Evolutionary conservation across 1,139 yeast genomes (phyloP), one percentile per base, ranked within the genome.

Genomic region (Saccharomyces hybrid): DNA sequence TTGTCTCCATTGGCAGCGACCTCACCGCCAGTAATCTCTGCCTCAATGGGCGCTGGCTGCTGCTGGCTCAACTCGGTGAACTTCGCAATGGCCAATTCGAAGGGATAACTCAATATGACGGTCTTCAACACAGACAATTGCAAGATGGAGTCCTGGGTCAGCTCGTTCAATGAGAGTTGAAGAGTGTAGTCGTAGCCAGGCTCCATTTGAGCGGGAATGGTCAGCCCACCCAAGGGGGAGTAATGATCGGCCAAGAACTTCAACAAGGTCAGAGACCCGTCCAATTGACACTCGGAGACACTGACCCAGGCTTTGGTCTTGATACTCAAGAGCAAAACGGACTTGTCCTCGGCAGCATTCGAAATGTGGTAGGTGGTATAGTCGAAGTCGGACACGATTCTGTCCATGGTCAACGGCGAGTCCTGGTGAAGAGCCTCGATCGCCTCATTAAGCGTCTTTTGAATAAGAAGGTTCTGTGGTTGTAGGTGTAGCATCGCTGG

Each of bases 311-410:
- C 76, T 82, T 87, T 65, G 76, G 78, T 67, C 81, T 89, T 62
- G 52, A 69, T 60, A 52, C 71, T 67, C 52, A 70, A 50, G 25
- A 55, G 52, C 47, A 70, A 48, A 13, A 56, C 34, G 13, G 60
- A 44, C 50, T 61, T 64, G 47, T 65, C 60, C 5, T 59, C 61
- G 13, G 60, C 58, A 13, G 91, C 84, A 46, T 96, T 91, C 50
- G 96, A 86, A 60, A 95, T 77, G 72, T 91, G 98, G 73, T 87
- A 90, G 31, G 95, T 88, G 55, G 97, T 95, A 74, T 90, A 90
- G 72, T 93, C 99, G 67, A 93, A 93, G 74, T 93, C 99, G 41
- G 96, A 85, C 59, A 93, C 82, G 60, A 93, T 82, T 70, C 97
- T 82, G 72, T 93, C 97, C 63, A 93, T 78, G n/a, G 86, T 77